These are phyloP conservation scores for Elaeagnus macrophylla DNA, from an alignment of 306 rosid species.

Conservation along the genomic window DNA sequence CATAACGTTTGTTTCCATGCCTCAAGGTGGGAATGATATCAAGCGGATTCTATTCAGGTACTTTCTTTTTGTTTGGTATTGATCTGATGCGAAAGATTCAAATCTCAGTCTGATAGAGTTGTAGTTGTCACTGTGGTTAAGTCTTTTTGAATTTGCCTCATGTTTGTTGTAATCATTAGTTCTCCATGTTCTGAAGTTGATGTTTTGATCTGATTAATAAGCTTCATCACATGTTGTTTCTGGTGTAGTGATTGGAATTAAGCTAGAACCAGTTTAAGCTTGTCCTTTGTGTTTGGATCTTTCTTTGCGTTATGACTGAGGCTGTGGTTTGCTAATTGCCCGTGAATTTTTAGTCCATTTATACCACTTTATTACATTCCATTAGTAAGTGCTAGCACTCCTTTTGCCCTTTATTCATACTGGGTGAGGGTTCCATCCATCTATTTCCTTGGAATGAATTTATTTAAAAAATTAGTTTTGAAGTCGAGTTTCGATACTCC, in stretches of 20 bases:
- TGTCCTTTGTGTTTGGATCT: constrained; percentile 6
- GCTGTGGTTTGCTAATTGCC: constrained; percentile 1
- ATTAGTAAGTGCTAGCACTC: no score
- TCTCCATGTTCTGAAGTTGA: constrained; percentile 12
- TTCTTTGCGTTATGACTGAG: neutral
- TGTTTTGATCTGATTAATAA: constrained; percentile 23
- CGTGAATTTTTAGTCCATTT: constrained; percentile 3
- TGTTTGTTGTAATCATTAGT: constrained; percentile 35
- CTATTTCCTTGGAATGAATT: no score
- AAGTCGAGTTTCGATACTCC: no score
- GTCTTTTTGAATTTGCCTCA: constrained; percentile 22
- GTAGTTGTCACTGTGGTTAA: neutral
- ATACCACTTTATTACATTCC: no score
- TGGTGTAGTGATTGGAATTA: neutral
- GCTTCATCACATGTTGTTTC: constrained; percentile 20
- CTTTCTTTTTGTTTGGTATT: constrained; percentile 17
- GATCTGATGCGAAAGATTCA: constrained; percentile 24
- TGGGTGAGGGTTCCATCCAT: no score
- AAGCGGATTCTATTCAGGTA: constrained; percentile 96
- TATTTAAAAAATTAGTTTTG: no score
- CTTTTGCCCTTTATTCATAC: no score
- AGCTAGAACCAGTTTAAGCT: neutral
- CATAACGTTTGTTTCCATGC: constrained; percentile 89
- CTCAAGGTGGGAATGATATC: constrained; percentile 92
- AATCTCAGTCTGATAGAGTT: constrained; percentile 19